Evolutionary conservation across 805 yeast genomes (phyloP).

Genomic region (Saccharomycopsis oosterbeekiorum): DNA sequence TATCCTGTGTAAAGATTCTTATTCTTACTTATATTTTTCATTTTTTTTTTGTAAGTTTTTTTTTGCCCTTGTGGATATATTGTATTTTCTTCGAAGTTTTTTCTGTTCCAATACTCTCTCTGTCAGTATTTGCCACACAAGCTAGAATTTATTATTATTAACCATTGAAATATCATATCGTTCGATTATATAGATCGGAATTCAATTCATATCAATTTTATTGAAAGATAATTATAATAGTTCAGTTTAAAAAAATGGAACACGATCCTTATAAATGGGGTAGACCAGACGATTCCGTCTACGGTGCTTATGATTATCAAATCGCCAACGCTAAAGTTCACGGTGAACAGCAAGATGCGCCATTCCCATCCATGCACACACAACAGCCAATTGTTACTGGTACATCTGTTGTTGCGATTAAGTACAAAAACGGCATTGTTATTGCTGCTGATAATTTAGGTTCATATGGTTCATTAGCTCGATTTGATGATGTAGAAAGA

Average conservation of each 20-base stretch:
- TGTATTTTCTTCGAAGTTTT: neutral
- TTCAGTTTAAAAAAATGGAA: conserved; percentile 44
- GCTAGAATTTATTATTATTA: neutral
- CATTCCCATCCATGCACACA: conserved; percentile 73
- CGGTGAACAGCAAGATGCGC: conserved; percentile 18
- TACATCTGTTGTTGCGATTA: conserved; percentile 87
- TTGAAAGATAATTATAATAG: neutral
- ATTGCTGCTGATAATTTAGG: conserved; percentile 93
- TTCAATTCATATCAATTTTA: neutral
- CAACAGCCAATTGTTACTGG: conserved; percentile 95
- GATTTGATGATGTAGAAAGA: conserved; percentile 80
- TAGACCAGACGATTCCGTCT: conserved; percentile 73
- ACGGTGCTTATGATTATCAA: conserved; percentile 68
- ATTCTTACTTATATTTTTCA: no score
- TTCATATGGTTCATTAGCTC: conserved; percentile 85
- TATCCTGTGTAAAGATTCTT: neutral
- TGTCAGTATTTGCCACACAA: neutral
- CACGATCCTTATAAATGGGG: conserved; percentile 97
- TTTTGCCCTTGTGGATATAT: neutral
- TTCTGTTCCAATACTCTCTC: neutral
- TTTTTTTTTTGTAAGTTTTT: neutral
- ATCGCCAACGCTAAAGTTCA: conserved; percentile 52
- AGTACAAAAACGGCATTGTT: conserved; percentile 81
- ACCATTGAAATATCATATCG: no score
- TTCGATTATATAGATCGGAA: no score